Percentiles rank a stretch among this genome's conserved stretches.
phyloP scores from a whole-genome alignment of 2,329 filamentous ascomycete species.

The Arachnomyces sp. region DNA sequence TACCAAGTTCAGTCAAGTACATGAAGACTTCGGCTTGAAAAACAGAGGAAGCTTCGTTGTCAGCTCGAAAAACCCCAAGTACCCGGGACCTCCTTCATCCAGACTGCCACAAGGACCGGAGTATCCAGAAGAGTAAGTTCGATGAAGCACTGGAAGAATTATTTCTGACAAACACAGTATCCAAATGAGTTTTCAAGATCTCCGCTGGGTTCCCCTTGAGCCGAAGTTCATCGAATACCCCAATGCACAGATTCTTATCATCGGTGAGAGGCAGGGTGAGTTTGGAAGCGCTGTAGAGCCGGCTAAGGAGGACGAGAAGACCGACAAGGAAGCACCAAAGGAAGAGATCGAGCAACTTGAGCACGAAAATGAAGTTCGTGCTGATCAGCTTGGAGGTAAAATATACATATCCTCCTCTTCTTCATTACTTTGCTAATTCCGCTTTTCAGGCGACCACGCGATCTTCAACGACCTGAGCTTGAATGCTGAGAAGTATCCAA shows the following conservation, averaged over 20 bases:
- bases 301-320: constrained; percentile 37
- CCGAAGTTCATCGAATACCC: constrained; percentile 67
- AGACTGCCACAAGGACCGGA: constrained; percentile 57
- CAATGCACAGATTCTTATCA: constrained; percentile 68
- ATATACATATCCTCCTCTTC: neutral
- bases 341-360: constrained; percentile 68
- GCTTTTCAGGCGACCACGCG: constrained; percentile 45
- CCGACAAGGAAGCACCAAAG: constrained; percentile 54
- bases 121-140: constrained; percentile 59
- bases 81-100: constrained; percentile 55
- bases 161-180: constrained; percentile 39
- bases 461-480: constrained; percentile 53
- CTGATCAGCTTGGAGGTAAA: constrained; percentile 50
- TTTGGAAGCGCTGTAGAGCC: constrained; percentile 28
- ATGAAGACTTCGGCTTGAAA: constrained; percentile 64
- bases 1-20: constrained; percentile 58
- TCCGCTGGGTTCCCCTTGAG: constrained; percentile 66
- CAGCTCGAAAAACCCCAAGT: constrained; percentile 70
- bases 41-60: constrained; percentile 68
- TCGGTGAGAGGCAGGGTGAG: constrained; percentile 48
- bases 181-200: constrained; percentile 60
- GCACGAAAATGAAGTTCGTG: constrained; percentile 62
- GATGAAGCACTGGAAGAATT: neutral
- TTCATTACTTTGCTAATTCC: constrained; percentile 3
- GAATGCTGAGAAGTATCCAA: constrained; percentile 56